Evolutionary conservation across 495 filamentous ascomycete genomes (phyloP).

Genomic region (Thermochaetoides thermophila): DNA sequence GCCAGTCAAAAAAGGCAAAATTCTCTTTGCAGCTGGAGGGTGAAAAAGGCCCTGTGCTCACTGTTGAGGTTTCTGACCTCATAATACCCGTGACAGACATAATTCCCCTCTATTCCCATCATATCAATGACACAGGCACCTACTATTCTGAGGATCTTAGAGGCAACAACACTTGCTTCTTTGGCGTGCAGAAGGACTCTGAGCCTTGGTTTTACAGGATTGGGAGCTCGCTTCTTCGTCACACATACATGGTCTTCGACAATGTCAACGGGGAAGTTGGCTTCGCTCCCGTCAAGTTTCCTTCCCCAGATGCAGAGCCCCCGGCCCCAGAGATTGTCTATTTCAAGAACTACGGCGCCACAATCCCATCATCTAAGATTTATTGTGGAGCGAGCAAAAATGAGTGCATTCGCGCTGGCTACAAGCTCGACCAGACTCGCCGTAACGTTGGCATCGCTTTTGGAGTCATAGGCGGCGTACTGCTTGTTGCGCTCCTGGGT

Average conservation of each 20-base stretch:
- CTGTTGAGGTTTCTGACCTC: constrained; percentile 50
- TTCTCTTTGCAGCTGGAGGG: constrained; percentile 43
- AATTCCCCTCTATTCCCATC: too few species aligned
- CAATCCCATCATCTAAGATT: constrained; percentile 12
- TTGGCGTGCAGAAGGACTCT: constrained; percentile 47
- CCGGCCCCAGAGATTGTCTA: constrained; percentile 15
- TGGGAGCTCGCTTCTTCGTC: constrained; percentile 75
- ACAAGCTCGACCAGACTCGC: too few species aligned
- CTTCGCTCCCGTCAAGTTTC: constrained; percentile 59
- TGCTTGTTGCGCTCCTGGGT: too few species aligned
- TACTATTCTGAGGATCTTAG: background rate
- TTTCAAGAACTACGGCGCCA: constrained; percentile 16
- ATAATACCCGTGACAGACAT: too few species aligned
- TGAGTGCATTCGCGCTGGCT: too few species aligned
- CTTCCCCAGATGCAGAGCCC: constrained; percentile 21
- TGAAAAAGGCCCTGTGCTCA: constrained; percentile 37
- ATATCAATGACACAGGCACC: too few species aligned
- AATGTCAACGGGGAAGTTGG: constrained; percentile 61
- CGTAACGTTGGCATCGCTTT: too few species aligned
- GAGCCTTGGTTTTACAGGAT: too few species aligned
- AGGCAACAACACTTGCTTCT: constrained; percentile 34
- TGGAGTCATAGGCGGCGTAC: too few species aligned
- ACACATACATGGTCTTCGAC: constrained; percentile 76
- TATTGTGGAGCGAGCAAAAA: too few species aligned
- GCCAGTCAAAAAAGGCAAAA: constrained; percentile 33